These are phyloP conservation scores for Zalerion maritima DNA, from an alignment of 495 filamentous ascomycete genomes.

Conservation along the genomic window DNA sequence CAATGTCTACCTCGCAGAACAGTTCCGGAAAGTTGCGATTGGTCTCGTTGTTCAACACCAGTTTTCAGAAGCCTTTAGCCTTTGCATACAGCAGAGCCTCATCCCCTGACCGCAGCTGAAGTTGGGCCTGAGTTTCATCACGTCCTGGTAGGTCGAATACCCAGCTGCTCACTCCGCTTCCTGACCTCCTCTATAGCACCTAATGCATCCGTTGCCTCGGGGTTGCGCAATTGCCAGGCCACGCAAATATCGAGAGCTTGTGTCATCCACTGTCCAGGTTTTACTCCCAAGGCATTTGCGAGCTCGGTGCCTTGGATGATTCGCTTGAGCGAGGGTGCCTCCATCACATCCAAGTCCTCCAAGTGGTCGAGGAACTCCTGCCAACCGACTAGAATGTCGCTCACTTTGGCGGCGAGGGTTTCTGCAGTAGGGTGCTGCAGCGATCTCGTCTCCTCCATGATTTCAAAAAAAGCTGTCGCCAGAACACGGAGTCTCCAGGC, in stretches of 20 bases:
- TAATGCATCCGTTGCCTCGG: slow-evolving; percentile 41
- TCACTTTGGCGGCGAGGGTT: neutral
- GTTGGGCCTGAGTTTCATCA: no score
- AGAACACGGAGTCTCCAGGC: slow-evolving; percentile 66
- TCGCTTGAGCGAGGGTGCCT: slow-evolving; percentile 37
- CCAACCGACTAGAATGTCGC: slow-evolving; percentile 21
- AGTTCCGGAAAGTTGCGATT: no score
- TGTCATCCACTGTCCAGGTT: slow-evolving; percentile 66
- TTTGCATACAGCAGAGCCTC: no score
- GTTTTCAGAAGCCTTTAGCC: no score
- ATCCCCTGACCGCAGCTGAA: no score
- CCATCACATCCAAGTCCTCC: slow-evolving; percentile 32
- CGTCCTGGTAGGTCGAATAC: no score
- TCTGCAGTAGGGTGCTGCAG: slow-evolving; percentile 3
- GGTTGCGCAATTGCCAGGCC: slow-evolving; percentile 77
- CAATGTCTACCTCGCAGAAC: no score
- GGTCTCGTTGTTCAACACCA: no score
- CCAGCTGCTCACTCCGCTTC: slow-evolving; percentile 39
- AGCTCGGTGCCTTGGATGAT: slow-evolving; percentile 55
- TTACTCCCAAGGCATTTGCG: slow-evolving; percentile 39
- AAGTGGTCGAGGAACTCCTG: slow-evolving; percentile 41
- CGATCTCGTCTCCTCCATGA: slow-evolving; percentile 24
- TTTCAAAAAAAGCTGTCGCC: slow-evolving; percentile 53
- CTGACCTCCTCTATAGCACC: slow-evolving; percentile 52
- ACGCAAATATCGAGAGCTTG: slow-evolving; percentile 55